Evolutionary conservation across 2,329 filamentous ascomycete genomes (phyloP).

Genomic region (Rachicladosporium sp.): DNA sequence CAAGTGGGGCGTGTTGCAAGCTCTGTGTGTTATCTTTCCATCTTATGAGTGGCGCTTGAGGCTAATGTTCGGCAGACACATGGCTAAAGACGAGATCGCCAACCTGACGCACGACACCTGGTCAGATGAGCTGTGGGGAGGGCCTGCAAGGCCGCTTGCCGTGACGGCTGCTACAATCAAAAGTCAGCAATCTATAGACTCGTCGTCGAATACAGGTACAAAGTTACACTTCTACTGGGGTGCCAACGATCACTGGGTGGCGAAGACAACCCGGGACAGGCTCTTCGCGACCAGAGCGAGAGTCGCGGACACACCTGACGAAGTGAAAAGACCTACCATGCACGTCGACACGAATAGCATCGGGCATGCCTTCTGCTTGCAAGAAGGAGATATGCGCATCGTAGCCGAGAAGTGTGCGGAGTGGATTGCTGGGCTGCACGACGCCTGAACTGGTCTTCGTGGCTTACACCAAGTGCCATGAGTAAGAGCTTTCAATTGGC

Average conservation of each 20-base stretch:
- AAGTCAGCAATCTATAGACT: neutral
- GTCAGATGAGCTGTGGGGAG: constrained; percentile 48
- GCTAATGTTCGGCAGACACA: constrained; percentile 24
- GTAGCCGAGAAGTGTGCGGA: constrained; percentile 40
- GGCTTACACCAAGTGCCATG: no score
- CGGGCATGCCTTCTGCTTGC: constrained; percentile 48
- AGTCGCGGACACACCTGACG: constrained; percentile 9
- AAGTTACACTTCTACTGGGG: constrained; percentile 48
- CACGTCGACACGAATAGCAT: constrained; percentile 42
- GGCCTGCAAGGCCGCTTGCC: neutral
- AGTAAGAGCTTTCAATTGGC: neutral
- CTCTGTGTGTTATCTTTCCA: constrained; percentile 29
- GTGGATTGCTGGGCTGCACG: constrained; percentile 26
- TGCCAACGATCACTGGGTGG: constrained; percentile 49
- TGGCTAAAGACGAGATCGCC: constrained; percentile 47
- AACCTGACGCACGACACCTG: constrained; percentile 45
- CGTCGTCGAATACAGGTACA: constrained; percentile 8
- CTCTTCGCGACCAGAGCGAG: constrained; percentile 35
- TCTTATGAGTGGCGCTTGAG: neutral
- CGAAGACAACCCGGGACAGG: constrained; percentile 43
- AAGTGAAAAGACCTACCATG: constrained; percentile 35
- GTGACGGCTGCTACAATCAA: neutral
- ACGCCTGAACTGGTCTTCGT: no score
- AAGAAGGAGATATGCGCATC: constrained; percentile 30
- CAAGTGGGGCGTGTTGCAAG: constrained; percentile 38